These are phyloP conservation scores for Aureobasidium sp. DNA, from an alignment of 2,329 filamentous ascomycete species.

Conservation along the genomic window DNA sequence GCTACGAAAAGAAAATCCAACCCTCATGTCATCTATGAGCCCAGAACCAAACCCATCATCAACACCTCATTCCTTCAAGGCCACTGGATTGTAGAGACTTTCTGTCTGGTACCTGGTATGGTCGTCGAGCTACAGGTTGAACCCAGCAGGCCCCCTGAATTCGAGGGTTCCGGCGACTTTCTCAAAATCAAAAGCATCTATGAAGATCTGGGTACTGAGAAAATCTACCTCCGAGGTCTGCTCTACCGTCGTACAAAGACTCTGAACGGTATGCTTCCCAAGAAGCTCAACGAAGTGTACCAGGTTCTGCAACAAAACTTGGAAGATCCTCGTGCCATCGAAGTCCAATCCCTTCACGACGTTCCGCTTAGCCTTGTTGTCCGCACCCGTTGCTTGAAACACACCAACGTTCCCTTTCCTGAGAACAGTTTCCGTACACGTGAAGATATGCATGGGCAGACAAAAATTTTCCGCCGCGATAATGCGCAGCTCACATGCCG, in stretches of 20 bases:
- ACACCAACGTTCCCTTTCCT: constrained; percentile 52
- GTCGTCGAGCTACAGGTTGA: constrained; percentile 31
- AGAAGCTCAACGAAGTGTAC: constrained; percentile 39
- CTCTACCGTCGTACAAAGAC: constrained; percentile 30
- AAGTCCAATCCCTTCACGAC: constrained; percentile 20
- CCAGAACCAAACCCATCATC: neutral
- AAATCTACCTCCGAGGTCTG: constrained; percentile 34
- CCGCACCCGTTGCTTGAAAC: constrained; percentile 23
- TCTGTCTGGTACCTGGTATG: constrained; percentile 11
- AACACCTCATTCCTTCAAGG: neutral
- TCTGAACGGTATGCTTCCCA: constrained; percentile 32
- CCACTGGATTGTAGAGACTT: neutral
- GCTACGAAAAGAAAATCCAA: neutral
- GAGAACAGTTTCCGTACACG: constrained; percentile 16
- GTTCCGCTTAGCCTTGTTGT: neutral
- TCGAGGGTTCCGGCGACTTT: constrained; percentile 27
- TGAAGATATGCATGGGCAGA: neutral
- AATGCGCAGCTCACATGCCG: constrained; percentile 45
- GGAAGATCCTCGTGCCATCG: constrained; percentile 23
- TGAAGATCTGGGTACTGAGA: constrained; percentile 19
- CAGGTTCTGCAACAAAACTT: constrained; percentile 31
- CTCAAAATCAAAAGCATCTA: constrained; percentile 35
- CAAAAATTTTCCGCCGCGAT: constrained; percentile 20
- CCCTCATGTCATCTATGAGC: neutral
- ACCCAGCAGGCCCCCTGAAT: constrained; percentile 15